Evolutionary conservation across 177 flowering plant species (phyloP), one percentile per base, ranked within the genome.

Genomic region (Telopea speciosissima): DNA sequence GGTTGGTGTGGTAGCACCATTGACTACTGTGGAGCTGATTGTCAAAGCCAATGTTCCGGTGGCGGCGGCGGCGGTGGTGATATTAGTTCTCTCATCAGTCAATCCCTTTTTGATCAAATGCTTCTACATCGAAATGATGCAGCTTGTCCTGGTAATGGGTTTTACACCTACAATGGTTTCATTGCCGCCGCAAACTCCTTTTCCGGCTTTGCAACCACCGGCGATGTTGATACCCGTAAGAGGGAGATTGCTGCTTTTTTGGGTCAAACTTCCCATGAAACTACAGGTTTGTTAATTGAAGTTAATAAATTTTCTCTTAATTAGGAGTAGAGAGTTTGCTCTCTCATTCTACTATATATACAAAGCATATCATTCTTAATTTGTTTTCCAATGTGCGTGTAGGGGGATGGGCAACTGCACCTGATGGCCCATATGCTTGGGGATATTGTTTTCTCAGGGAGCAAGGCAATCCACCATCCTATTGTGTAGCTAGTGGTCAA

Each of bases 171-270:
- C 42, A 62, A 71, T 17, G 87, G 85, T 65, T 87, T 87, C 72
- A 77, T 84, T 5, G 44, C 66, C 0, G 89, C 89, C 1, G 88
- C 89, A 0, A 68, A 60, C 17, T 49, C 80, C 13, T 87, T 83
- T 33, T 8, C 7, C 3, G 85, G 67, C 6, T 87, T 87, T 61
- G 89, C 76, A 1, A 77, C 80, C 1, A 79, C 82, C 3, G 91
- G 91, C 0, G 82, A 84, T 68, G 62, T 19, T 10, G 59, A 62
- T 13, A 80, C 84, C 0, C 77, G 83, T 0, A 83, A 81, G 59
- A 84, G 85, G 67, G 89, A 86, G 76, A 66, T 87, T 44, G 89
- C 91, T 0, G 91, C 91, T 36, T 87, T 87, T 79, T 79, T 87
- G 5, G 90, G 68, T 24, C 90, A 87, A 65, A 87, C 89, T 31